A percentile compares a stretch with the other conserved stretches of the same genome.
These are phyloP conservation scores for Heliosperma pusillum DNA, from an alignment of 148 eudicot genomes.

Conservation along the genomic window DNA sequence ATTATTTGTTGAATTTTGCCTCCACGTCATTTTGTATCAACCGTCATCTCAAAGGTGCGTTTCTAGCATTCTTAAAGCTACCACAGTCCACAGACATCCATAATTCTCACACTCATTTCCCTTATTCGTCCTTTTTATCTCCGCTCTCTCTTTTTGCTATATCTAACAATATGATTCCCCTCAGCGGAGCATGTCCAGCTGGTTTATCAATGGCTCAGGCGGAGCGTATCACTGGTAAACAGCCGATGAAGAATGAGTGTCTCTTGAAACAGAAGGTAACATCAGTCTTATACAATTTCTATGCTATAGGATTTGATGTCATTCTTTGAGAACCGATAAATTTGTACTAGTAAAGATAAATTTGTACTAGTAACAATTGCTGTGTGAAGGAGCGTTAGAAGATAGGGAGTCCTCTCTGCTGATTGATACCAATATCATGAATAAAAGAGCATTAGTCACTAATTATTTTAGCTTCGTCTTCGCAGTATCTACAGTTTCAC, in stretches of 20 bases:
- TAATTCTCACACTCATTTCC: neutral
- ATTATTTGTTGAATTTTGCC: conserved; percentile 85
- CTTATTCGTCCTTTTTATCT: neutral
- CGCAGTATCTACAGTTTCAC: neutral
- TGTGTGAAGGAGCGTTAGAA: conserved; percentile 5
- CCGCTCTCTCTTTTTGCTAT: conserved; percentile 14
- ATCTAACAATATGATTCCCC: conserved; percentile 10
- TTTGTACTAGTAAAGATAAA: neutral
- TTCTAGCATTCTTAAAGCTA: conserved; percentile 7
- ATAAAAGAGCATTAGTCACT: neutral
- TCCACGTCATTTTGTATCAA: conserved; percentile 65
- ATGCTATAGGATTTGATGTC: conserved; percentile 9
- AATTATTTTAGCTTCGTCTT: neutral
- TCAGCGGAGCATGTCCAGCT: conserved; percentile 71
- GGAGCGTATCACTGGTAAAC: conserved; percentile 74
- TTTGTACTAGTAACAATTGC: too few relatives aligned
- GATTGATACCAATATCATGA: neutral
- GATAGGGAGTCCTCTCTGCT: neutral
- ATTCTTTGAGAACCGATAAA: neutral
- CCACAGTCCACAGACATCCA: neutral
- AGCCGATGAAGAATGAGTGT: conserved; percentile 43
- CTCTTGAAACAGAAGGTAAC: conserved; percentile 69
- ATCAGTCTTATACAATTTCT: neutral
- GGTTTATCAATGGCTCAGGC: conserved; percentile 77
- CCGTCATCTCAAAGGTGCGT: conserved; percentile 68